phyloP scores from a whole-genome alignment of 306 rosid genomes.

The Ormosia semicastrata region DNA sequence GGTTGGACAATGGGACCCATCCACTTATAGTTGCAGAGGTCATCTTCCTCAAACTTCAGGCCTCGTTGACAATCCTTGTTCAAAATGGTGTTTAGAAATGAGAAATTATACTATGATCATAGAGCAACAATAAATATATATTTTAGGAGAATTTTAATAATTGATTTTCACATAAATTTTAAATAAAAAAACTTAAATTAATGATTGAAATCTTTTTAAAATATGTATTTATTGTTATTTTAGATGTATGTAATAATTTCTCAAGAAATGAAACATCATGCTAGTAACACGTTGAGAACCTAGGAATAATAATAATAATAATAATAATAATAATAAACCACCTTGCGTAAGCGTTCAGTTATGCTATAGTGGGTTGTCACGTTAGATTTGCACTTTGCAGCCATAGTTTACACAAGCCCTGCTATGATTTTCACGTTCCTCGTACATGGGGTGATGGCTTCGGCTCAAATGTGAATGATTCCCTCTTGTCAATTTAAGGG shows the following conservation, averaged over 20 bases:
- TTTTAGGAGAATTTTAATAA: too few species aligned
- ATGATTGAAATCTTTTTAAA: too few species aligned
- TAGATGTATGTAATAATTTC: too few species aligned
- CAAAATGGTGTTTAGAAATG: not conserved
- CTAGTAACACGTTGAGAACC: conserved; percentile 7
- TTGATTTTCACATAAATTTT: too few species aligned
- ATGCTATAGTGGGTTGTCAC: conserved; percentile 24
- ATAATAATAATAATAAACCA: not conserved
- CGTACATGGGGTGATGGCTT: conserved; percentile 22
- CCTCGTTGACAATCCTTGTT: not conserved
- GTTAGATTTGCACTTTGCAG: not conserved
- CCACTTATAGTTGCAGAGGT: conserved; percentile 29
- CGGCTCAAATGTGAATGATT: conserved; percentile 23
- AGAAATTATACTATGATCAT: too few species aligned
- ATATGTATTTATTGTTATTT: too few species aligned
- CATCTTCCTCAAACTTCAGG: conserved; percentile 21
- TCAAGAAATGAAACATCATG: not conserved
- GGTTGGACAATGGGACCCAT: conserved; percentile 33
- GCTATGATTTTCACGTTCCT: conserved; percentile 18
- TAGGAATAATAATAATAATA: conserved; percentile 1
- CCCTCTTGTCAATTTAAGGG: not conserved
- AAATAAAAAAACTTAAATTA: too few species aligned
- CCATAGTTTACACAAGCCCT: not conserved
- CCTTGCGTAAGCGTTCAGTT: conserved; percentile 38
- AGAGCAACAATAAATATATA: too few species aligned